phyloP scores from a whole-genome alignment of 1,284 basidiomycete genomes.

The Cutaneotrichosporon spelunceum region DNA sequence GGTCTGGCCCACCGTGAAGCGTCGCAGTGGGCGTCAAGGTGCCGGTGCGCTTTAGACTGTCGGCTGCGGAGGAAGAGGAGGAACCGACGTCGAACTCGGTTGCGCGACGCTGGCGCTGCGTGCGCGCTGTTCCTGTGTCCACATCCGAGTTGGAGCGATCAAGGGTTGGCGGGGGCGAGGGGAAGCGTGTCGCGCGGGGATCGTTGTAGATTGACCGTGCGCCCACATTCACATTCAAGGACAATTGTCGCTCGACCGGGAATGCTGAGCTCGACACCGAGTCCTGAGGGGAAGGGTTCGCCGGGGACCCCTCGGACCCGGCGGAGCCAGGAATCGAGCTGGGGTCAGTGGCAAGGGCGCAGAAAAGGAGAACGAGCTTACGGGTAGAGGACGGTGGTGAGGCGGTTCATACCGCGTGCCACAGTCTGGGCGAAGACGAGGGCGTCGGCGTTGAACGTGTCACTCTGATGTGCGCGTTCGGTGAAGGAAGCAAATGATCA shows the following conservation, averaged over 20 bases:
- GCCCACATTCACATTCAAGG: slow-evolving; percentile 9
- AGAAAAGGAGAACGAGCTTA: slow-evolving; percentile 12
- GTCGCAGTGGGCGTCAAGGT: slow-evolving; percentile 20
- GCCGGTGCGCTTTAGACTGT: slow-evolving; percentile 8
- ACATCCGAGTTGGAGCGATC: slow-evolving; percentile 9
- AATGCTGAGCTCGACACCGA: slow-evolving; percentile 6
- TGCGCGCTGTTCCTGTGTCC: not conserved
- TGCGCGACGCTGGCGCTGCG: slow-evolving; percentile 11
- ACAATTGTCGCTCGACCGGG: slow-evolving; percentile 11
- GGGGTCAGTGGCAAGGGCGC: slow-evolving; percentile 1
- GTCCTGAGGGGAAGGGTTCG: slow-evolving; percentile 5
- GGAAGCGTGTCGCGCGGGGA: slow-evolving; percentile 33
- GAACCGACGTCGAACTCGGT: not conserved
- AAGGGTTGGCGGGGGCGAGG: slow-evolving; percentile 14
- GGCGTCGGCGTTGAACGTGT: not conserved
- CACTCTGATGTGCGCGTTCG: not conserved
- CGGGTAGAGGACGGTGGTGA: slow-evolving; percentile 33
- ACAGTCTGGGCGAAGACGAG: not conserved
- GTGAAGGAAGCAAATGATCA: not conserved
- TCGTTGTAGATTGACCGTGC: slow-evolving; percentile 39
- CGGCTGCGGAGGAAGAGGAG: not conserved
- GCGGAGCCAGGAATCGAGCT: slow-evolving; percentile 13
- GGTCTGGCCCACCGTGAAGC: slow-evolving; percentile 22
- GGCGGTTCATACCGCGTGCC: slow-evolving; percentile 27
- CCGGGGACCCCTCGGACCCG: slow-evolving; percentile 19